phyloP scores from a whole-genome alignment of 257 asterid species.

The Sherardia arvensis region DNA sequence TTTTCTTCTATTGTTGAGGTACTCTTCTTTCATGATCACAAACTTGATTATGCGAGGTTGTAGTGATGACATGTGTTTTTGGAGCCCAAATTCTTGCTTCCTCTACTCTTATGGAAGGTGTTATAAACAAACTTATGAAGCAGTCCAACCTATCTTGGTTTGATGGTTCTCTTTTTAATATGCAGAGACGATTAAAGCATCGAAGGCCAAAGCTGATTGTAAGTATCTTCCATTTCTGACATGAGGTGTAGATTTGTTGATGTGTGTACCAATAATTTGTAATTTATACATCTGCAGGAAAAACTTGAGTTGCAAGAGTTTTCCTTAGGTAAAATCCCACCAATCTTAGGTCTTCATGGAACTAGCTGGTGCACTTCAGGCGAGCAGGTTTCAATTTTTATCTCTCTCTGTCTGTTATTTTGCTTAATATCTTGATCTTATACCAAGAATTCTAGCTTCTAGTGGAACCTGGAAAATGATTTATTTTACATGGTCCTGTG shows the following conservation, averaged over 20 bases:
- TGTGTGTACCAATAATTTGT: slow-evolving; percentile 2
- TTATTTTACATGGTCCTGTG: background rate
- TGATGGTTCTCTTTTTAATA: slow-evolving; percentile 7
- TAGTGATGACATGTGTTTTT: background rate
- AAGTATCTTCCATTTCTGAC: slow-evolving; percentile 27
- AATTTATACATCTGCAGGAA: slow-evolving; percentile 43
- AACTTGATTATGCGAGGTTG: background rate
- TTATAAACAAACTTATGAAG: background rate
- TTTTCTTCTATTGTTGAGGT: slow-evolving; percentile 89
- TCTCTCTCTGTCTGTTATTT: slow-evolving; percentile 1
- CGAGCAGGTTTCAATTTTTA: slow-evolving; percentile 64
- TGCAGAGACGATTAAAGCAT: slow-evolving; percentile 93
- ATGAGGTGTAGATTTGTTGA: slow-evolving; percentile 11
- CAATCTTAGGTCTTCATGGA: slow-evolving; percentile 76
- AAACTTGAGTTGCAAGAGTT: slow-evolving; percentile 77
- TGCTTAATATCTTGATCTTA: background rate
- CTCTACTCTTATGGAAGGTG: background rate
- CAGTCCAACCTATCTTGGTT: background rate
- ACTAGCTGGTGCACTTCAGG: slow-evolving; percentile 78
- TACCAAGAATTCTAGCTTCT: background rate
- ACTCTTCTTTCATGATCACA: slow-evolving; percentile 9
- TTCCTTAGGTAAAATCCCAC: slow-evolving; percentile 87
- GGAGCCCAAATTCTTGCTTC: background rate
- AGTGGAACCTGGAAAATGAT: background rate
- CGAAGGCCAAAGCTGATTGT: slow-evolving; percentile 75